Conservation (phyloP, 2,329 filamentous ascomycete species). For the Cadophora sp. region DNA sequence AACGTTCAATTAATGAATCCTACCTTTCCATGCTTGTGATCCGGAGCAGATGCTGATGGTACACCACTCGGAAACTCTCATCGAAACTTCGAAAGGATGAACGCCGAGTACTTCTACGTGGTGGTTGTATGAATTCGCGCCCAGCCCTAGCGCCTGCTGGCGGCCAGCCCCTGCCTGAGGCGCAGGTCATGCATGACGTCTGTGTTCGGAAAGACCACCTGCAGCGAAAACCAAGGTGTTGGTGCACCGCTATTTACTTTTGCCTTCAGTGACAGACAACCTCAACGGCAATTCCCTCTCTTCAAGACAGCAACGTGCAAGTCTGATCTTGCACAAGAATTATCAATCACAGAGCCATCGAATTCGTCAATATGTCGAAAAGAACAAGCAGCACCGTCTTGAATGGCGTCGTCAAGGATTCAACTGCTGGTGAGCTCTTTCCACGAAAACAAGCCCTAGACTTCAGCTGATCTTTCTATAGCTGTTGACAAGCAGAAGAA, state of each 20-base stretch:
- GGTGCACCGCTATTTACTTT: slow-evolving; percentile 13
- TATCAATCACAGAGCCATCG: neutral
- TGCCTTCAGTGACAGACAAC: neutral
- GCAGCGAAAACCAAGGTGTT: slow-evolving; percentile 1
- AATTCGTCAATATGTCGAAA: slow-evolving; percentile 65
- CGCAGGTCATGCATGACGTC: slow-evolving; percentile 11
- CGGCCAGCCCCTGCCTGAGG: neutral
- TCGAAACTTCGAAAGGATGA: too few species aligned
- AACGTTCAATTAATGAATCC: too few species aligned
- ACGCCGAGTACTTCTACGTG: too few species aligned
- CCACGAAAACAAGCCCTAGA: neutral
- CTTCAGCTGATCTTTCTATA: slow-evolving; percentile 43
- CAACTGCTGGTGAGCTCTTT: slow-evolving; percentile 47
- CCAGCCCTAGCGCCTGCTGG: too few species aligned
- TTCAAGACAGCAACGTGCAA: slow-evolving; percentile 3
- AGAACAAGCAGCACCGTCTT: slow-evolving; percentile 57
- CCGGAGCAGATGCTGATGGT: too few species aligned
- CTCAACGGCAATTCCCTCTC: neutral
- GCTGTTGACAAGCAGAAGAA: slow-evolving; percentile 78
- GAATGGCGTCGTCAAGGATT: slow-evolving; percentile 56
- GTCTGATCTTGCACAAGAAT: neutral
- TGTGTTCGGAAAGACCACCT: slow-evolving; percentile 5
- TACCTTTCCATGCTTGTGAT: too few species aligned
- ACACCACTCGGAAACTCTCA: too few species aligned
- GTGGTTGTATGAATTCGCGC: too few species aligned